Percentiles rank a stretch among this genome's conserved stretches.
Evolutionary conservation across 805 yeast genomes (phyloP).

Genomic region (Wickerhamiella sergipiensis): DNA sequence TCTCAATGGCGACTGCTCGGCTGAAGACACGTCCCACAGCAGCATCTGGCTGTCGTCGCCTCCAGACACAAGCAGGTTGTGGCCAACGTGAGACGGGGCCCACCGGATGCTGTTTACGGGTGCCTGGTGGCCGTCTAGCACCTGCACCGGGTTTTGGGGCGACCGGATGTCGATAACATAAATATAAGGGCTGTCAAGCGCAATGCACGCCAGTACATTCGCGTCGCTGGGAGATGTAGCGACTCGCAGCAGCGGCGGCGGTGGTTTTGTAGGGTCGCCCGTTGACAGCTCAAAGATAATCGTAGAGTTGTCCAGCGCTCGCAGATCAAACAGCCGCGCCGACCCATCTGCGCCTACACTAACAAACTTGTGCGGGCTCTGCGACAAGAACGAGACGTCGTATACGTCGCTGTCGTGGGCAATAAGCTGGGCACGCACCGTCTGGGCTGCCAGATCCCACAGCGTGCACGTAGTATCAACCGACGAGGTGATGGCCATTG

Average conservation of each 20-base stretch:
- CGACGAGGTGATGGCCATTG: constrained; percentile 64
- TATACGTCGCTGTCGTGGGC: constrained; percentile 94
- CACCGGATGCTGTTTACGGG: constrained; percentile 64
- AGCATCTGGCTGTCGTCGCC: constrained; percentile 47
- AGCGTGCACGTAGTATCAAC: constrained; percentile 95
- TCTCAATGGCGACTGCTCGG: constrained; percentile 24
- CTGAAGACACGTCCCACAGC: constrained; percentile 48
- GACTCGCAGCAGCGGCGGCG: constrained; percentile 55
- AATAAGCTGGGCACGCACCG: constrained; percentile 81
- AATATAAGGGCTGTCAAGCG: constrained; percentile 51
- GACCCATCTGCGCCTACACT: constrained; percentile 95
- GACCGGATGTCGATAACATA: constrained; percentile 70
- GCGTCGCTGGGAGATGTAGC: constrained; percentile 70
- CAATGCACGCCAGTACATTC: constrained; percentile 73
- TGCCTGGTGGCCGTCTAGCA: constrained; percentile 52
- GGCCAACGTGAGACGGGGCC: constrained; percentile 49
- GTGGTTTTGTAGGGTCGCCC: constrained; percentile 7
- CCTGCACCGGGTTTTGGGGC: constrained; percentile 71
- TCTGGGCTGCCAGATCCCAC: constrained; percentile 67
- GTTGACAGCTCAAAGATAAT: constrained; percentile 73
- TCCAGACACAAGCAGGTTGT: constrained; percentile 59
- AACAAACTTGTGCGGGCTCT: constrained; percentile 65
- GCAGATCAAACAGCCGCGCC: constrained; percentile 77
- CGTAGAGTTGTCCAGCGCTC: constrained; percentile 85
- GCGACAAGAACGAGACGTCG: constrained; percentile 75